Percentiles rank a stretch among this genome's conserved stretches.
Evolutionary conservation across 2,329 filamentous ascomycete species (phyloP).

Genomic region (Nemania diffusa): DNA sequence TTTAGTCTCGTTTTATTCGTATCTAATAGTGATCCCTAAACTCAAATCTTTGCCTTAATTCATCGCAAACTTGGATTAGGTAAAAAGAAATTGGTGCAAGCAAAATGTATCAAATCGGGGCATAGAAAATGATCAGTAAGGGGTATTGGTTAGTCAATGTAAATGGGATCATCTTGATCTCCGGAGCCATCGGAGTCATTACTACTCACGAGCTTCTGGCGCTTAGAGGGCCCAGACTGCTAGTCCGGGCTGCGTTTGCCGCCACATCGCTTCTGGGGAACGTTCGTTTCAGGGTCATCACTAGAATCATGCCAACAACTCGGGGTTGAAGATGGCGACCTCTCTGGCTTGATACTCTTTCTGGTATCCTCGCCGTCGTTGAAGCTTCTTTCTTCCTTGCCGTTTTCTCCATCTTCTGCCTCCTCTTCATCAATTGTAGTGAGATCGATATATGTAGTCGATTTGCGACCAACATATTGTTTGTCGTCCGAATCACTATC

Average conservation of each 20-base stretch:
- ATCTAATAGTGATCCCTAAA: not conserved
- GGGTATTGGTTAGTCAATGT: constrained; percentile 2
- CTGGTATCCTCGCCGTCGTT: not conserved
- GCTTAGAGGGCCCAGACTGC: constrained; percentile 20
- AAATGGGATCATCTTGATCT: not conserved
- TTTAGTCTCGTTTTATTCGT: not conserved
- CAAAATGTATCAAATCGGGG: not conserved
- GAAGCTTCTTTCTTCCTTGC: not conserved
- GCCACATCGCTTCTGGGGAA: not conserved
- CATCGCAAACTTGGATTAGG: not conserved
- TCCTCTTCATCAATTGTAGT: constrained; percentile 23
- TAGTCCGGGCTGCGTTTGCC: constrained; percentile 22
- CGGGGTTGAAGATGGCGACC: not conserved
- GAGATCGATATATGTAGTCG: not conserved
- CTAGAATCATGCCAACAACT: too few relatives aligned
- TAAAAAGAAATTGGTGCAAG: not conserved
- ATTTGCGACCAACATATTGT: not conserved
- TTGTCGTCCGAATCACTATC: not conserved
- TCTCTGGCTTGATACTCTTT: not conserved
- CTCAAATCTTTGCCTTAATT: not conserved
- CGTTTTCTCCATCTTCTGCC: not conserved
- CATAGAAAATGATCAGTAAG: not conserved
- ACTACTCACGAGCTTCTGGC: constrained; percentile 18
- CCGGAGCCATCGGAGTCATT: not conserved
- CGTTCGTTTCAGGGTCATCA: not conserved